Evolutionary conservation across 2,329 filamentous ascomycete genomes (phyloP).

Genomic region (Diaporthe destruens): DNA sequence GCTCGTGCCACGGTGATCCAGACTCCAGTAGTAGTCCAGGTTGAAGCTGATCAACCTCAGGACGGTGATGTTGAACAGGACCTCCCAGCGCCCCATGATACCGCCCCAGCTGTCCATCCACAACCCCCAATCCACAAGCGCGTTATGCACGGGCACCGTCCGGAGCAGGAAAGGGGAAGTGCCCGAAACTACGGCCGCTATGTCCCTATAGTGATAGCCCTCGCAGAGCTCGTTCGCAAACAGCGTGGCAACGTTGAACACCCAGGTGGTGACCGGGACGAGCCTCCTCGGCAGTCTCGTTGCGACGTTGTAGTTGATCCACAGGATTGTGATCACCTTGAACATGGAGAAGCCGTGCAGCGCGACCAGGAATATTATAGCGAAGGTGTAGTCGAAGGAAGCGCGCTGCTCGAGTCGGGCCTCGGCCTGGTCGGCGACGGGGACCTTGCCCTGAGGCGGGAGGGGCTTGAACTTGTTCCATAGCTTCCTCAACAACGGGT

Average conservation of each 20-base stretch:
- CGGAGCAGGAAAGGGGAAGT: slow-evolving; percentile 36
- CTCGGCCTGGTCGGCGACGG: slow-evolving; percentile 59
- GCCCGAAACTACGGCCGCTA: slow-evolving; percentile 66
- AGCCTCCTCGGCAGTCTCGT: slow-evolving; percentile 77
- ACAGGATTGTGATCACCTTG: slow-evolving; percentile 86
- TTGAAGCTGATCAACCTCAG: slow-evolving; percentile 96
- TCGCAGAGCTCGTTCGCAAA: slow-evolving; percentile 89
- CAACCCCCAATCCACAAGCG: slow-evolving; percentile 71
- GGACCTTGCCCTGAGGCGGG: slow-evolving; percentile 47
- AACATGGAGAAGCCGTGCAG: slow-evolving; percentile 88
- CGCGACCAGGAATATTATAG: slow-evolving; percentile 79
- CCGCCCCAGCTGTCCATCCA: slow-evolving; percentile 86
- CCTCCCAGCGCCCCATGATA: slow-evolving; percentile 90
- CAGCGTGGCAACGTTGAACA: slow-evolving; percentile 86
- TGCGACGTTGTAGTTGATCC: slow-evolving; percentile 83
- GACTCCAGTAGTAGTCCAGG: slow-evolving; percentile 94
- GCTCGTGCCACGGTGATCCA: slow-evolving; percentile 72
- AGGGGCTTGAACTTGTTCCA: slow-evolving; percentile 71
- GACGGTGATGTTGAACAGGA: slow-evolving; percentile 97
- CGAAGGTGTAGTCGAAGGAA: slow-evolving; percentile 87
- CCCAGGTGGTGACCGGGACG: slow-evolving; percentile 84
- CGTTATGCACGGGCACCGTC: slow-evolving; percentile 49
- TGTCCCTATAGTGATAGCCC: slow-evolving; percentile 79
- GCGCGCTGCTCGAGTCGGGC: slow-evolving; percentile 76
- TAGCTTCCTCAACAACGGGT: slow-evolving; percentile 80